Evolutionary conservation across 495 filamentous ascomycete genomes (phyloP), one percentile per base, ranked within the genome.

Genomic region (Sordaria brevicollis): DNA sequence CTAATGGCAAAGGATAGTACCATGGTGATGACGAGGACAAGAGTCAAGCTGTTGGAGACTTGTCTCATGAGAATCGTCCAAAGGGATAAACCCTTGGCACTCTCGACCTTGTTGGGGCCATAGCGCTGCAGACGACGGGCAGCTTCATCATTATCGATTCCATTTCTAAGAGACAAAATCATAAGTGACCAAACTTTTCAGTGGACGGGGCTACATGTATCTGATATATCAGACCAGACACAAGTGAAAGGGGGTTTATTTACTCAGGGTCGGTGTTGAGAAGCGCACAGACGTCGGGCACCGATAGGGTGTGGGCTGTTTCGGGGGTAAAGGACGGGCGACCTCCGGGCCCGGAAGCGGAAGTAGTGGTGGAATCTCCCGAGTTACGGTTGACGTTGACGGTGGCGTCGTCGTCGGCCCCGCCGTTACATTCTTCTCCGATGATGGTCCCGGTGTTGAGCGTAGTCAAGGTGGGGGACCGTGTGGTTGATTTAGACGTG

Each of bases 21-120:
- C 91, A 94, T 94, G 70, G 91, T 93, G 65, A 95, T 83, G 49
- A 95, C 86, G 37, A 97, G 85, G 49, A 96, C 76, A 70, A 78
- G 70, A 71, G 81, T 83, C 68, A 83, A 75, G 74, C 81, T 86
- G 75, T 86, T 86, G 68, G 83, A 85, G 25, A 87, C 81, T 72
- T 87, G 85, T 71, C 85, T 84, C 72, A 86, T 49, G 74, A 87
- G 80, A 74, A 87, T 85, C 73, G 84, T 85, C 81, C 81, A 86
- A 76, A 80, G 73, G 77, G 82, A 85, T 75, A 86, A 75, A 73
- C 83, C 82, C 67, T 80, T 78, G 76, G 81, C 81, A 74, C 80
- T 79, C 71, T 85, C 82, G 66, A 87, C 80, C 72, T 78, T 83
- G 76, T 87, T 87, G 15, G 78, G 76, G 68, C 85, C 85, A 83